Percentiles rank a stretch among this genome's conserved stretches.
Conservation (phyloP, 352 stramenopile genomes). For the Phytophthora multivora region DNA sequence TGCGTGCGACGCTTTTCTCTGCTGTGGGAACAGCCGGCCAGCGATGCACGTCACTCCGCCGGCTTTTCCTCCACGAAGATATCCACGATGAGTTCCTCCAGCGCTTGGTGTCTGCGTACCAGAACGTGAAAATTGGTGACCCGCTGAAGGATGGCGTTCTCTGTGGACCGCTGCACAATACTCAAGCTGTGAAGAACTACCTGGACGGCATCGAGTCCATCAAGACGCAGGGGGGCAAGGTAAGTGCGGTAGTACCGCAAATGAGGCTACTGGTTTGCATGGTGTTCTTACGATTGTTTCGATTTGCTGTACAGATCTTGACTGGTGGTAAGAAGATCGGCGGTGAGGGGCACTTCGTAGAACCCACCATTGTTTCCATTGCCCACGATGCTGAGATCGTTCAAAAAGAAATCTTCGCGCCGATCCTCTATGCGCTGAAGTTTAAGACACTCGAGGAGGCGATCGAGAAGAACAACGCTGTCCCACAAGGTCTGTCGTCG, state of each 20-base stretch:
- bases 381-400: constrained; percentile 81
- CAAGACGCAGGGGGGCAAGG: constrained; percentile 86
- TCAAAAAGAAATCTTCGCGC: constrained; percentile 92
- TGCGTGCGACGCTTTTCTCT: constrained; percentile 90
- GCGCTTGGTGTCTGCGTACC: constrained; percentile 86
- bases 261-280: background rate
- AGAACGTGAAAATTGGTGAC: constrained; percentile 89
- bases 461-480: constrained; percentile 92
- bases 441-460: constrained; percentile 91
- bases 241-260: constrained; percentile 19
- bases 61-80: constrained; percentile 90
- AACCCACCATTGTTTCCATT: constrained; percentile 91
- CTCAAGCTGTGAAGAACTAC: constrained; percentile 88
- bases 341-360: constrained; percentile 88
- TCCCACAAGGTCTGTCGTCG: constrained; percentile 92
- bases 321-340: constrained; percentile 85
- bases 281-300: constrained; percentile 7
- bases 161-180: constrained; percentile 79
- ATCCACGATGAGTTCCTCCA: constrained; percentile 91
- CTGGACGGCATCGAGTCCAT: constrained; percentile 84
- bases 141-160: constrained; percentile 86
- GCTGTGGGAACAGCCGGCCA: constrained; percentile 92
- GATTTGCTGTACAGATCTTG: constrained; percentile 66
- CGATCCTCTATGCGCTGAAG: constrained; percentile 92
- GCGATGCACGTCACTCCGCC: constrained; percentile 92